Conservation (phyloP, 2,329 filamentous ascomycete genomes). For the Nigrospora osmanthi region DNA sequence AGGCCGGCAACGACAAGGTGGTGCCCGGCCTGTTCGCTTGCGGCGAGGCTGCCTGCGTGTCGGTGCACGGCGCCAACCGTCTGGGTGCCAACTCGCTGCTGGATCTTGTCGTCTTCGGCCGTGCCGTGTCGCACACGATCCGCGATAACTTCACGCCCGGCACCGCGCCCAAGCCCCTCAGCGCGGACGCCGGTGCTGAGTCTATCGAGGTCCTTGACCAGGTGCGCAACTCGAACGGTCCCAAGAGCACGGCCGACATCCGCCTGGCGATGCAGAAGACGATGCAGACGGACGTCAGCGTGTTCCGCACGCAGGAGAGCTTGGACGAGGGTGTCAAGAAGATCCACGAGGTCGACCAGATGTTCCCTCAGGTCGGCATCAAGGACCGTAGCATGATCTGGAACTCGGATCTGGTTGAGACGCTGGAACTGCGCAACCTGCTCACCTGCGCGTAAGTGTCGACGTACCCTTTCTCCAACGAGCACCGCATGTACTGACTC, state of each 20-base stretch:
- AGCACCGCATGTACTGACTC: not conserved
- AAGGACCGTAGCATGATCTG: slow-evolving; percentile 99
- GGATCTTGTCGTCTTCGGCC: slow-evolving; percentile 94
- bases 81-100: slow-evolving; percentile 97
- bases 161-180: slow-evolving; percentile 67
- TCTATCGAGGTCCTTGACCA: slow-evolving; percentile 82
- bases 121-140: slow-evolving; percentile 94
- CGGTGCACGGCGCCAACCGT: slow-evolving; percentile 96
- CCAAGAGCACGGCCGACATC: slow-evolving; percentile 83
- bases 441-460: slow-evolving; percentile 85
- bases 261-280: slow-evolving; percentile 92
- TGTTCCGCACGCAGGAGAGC: slow-evolving; percentile 91
- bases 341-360: slow-evolving; percentile 76
- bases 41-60: slow-evolving; percentile 95
- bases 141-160: slow-evolving; percentile 88
- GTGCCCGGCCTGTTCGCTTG: slow-evolving; percentile 94
- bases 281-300: slow-evolving; percentile 95
- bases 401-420: slow-evolving; percentile 97
- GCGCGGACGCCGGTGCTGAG: slow-evolving; percentile 80
- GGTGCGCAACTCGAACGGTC: slow-evolving; percentile 73
- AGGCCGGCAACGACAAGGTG: slow-evolving; percentile 80
- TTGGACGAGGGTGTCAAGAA: slow-evolving; percentile 88
- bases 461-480: not conserved
- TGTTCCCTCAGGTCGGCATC: slow-evolving; percentile 78
- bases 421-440: slow-evolving; percentile 88